Evolutionary conservation across 2,329 filamentous ascomycete species (phyloP).

Genomic region (Rachicladosporium sp.): DNA sequence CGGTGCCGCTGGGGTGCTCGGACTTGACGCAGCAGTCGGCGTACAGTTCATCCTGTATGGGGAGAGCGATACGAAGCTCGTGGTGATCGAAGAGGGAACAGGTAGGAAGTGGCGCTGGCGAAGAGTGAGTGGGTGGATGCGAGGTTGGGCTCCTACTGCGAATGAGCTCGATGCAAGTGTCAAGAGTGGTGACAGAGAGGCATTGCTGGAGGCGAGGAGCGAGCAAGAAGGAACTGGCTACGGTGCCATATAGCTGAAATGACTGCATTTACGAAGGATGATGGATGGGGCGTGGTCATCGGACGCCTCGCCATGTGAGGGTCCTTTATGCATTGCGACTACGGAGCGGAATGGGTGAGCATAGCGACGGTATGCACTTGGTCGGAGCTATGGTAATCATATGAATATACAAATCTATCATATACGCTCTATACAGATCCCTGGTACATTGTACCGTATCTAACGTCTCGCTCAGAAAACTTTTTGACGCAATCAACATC

Average conservation of each 20-base stretch:
- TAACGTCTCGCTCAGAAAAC: too few relatives aligned
- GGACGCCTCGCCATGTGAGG: too few relatives aligned
- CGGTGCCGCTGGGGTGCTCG: conserved; percentile 51
- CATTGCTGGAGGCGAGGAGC: conserved; percentile 1
- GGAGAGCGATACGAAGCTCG: conserved; percentile 29
- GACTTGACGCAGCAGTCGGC: conserved; percentile 50
- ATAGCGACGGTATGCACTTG: too few relatives aligned
- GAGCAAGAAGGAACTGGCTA: not conserved
- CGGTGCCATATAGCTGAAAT: too few relatives aligned
- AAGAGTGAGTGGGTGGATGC: conserved; percentile 51
- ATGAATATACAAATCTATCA: too few relatives aligned
- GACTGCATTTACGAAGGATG: too few relatives aligned
- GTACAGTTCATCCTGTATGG: conserved; percentile 52
- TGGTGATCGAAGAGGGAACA: conserved; percentile 33
- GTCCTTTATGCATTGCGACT: too few relatives aligned
- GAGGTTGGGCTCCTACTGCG: conserved; percentile 49
- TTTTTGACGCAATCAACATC: not conserved
- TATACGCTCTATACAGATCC: too few relatives aligned
- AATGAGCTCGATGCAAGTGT: conserved; percentile 20
- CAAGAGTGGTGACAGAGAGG: not conserved
- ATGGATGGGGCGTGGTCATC: too few relatives aligned
- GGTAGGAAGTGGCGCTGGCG: conserved; percentile 37
- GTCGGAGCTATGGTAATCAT: too few relatives aligned
- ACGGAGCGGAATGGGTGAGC: too few relatives aligned
- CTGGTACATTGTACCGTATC: too few relatives aligned